Conservation (phyloP, 805 yeast genomes). For the Candida sithepensis region DNA sequence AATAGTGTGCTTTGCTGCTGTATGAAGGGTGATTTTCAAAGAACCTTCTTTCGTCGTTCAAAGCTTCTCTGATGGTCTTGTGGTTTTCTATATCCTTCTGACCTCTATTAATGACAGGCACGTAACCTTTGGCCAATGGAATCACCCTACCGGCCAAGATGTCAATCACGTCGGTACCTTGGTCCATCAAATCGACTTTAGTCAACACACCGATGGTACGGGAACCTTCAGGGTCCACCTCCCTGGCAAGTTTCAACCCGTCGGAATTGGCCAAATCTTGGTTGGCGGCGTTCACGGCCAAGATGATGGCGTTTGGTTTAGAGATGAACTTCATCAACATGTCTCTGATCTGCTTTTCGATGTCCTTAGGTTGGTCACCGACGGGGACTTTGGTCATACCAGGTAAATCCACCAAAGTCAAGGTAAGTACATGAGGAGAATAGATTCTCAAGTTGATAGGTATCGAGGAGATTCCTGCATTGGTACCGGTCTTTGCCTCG, state of each 20-base stretch:
- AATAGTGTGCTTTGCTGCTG: constrained; percentile 87
- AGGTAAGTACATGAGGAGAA: constrained; percentile 90
- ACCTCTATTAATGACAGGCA: constrained; percentile 95
- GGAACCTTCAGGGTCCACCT: constrained; percentile 94
- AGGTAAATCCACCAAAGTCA: constrained; percentile 94
- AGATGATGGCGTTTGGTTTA: constrained; percentile 90
- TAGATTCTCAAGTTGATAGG: constrained; percentile 92
- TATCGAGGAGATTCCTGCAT: constrained; percentile 84
- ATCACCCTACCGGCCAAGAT: constrained; percentile 93
- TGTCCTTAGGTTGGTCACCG: constrained; percentile 98
- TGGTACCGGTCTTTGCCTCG: constrained; percentile 74
- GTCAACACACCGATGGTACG: constrained; percentile 97
- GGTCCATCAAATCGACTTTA: constrained; percentile 95
- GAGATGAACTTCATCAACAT: constrained; percentile 91
- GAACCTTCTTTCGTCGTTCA: constrained; percentile 72
- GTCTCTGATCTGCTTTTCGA: constrained; percentile 89
- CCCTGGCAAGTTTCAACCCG: constrained; percentile 93
- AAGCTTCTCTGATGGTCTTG: constrained; percentile 85
- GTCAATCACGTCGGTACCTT: constrained; percentile 95
- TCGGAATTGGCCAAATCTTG: constrained; percentile 97
- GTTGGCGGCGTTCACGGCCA: constrained; percentile 94
- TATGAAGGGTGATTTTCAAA: constrained; percentile 91
- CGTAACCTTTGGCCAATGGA: constrained; percentile 92
- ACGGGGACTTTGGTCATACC: constrained; percentile 98
- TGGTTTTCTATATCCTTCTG: constrained; percentile 90